Percentiles rank a stretch among this genome's conserved stretches.
Conservation (phyloP, 2,329 filamentous ascomycete genomes). For the Onygenales sp. region DNA sequence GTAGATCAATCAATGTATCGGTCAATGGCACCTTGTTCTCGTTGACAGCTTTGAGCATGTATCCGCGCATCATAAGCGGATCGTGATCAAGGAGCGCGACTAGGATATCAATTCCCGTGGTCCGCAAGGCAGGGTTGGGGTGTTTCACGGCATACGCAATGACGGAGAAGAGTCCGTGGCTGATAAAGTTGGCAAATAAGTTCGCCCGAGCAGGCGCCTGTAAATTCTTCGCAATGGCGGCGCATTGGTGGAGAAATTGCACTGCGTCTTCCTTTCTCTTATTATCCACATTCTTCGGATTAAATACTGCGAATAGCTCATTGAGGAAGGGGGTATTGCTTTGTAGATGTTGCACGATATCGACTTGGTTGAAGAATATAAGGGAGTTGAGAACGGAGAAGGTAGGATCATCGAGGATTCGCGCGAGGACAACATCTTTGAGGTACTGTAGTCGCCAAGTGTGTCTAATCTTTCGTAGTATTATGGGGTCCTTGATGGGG, state of each 20-base stretch:
- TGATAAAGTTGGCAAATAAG: conserved; percentile 83
- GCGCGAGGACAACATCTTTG: conserved; percentile 94
- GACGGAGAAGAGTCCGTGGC: conserved; percentile 75
- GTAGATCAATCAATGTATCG: conserved; percentile 83
- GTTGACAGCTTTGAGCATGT: conserved; percentile 83
- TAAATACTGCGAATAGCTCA: conserved; percentile 82
- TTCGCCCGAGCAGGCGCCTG: conserved; percentile 72
- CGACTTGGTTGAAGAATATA: conserved; percentile 98
- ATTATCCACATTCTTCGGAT: conserved; percentile 50
- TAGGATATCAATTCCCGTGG: conserved; percentile 87
- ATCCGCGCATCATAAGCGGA: conserved; percentile 83
- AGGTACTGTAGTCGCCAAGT: conserved; percentile 94
- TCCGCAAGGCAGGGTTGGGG: conserved; percentile 70
- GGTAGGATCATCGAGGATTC: conserved; percentile 93
- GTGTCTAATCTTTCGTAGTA: conserved; percentile 86
- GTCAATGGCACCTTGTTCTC: conserved; percentile 80
- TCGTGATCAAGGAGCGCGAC: conserved; percentile 95
- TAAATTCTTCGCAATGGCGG: conserved; percentile 84
- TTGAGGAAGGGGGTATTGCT: conserved; percentile 66
- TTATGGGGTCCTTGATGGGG: conserved; percentile 70
- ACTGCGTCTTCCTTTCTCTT: conserved; percentile 87
- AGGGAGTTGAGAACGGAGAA: conserved; percentile 95
- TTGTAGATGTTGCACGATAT: conserved; percentile 93
- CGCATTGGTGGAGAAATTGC: conserved; percentile 93
- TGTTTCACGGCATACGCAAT: conserved; percentile 88